A percentile compares a stretch with the other conserved stretches of the same genome.
These are phyloP conservation scores for Diaporthe sp. DNA, from an alignment of 2,329 filamentous ascomycete species.

Conservation along the genomic window DNA sequence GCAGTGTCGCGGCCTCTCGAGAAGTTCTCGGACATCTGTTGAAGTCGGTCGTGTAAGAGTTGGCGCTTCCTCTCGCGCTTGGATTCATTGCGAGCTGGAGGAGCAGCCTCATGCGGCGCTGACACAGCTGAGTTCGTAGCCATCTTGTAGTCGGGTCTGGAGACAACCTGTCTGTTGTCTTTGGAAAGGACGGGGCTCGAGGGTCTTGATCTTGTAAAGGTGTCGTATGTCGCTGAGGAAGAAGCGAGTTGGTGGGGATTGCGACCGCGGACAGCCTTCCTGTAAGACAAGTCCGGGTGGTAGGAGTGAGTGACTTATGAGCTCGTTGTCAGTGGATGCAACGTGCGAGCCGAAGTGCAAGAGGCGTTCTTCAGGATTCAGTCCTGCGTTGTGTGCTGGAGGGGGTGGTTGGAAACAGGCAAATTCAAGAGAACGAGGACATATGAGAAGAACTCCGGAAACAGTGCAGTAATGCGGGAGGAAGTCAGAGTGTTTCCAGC, in stretches of 20 bases:
- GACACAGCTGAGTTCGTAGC: slow-evolving; percentile 32
- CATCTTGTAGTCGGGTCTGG: slow-evolving; percentile 19
- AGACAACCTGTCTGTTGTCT: neutral
- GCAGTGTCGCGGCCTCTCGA: slow-evolving; percentile 82
- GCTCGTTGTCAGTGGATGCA: neutral
- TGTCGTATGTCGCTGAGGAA: neutral
- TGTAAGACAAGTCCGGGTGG: neutral
- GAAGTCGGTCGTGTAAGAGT: slow-evolving; percentile 82
- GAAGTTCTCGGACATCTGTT: slow-evolving; percentile 81
- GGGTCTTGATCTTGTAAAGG: neutral
- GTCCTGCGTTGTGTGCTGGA: slow-evolving; percentile 1
- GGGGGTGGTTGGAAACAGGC: neutral
- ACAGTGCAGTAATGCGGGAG: neutral
- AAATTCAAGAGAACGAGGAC: slow-evolving; percentile 8
- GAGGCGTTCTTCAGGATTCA: neutral
- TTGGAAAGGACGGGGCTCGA: neutral
- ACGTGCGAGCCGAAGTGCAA: neutral
- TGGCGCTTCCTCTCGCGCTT: slow-evolving; percentile 93
- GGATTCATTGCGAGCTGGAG: slow-evolving; percentile 55
- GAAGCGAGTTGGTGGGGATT: neutral
- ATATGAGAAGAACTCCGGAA: neutral
- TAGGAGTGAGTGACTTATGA: neutral
- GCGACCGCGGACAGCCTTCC: neutral
- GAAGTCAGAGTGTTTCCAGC: slow-evolving; percentile 7
- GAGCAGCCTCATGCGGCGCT: slow-evolving; percentile 25